Evolutionary conservation across 2,329 filamentous ascomycete species (phyloP), one percentile per base, ranked within the genome.

Genomic region (Chrysoporthe deuterocubensis): DNA sequence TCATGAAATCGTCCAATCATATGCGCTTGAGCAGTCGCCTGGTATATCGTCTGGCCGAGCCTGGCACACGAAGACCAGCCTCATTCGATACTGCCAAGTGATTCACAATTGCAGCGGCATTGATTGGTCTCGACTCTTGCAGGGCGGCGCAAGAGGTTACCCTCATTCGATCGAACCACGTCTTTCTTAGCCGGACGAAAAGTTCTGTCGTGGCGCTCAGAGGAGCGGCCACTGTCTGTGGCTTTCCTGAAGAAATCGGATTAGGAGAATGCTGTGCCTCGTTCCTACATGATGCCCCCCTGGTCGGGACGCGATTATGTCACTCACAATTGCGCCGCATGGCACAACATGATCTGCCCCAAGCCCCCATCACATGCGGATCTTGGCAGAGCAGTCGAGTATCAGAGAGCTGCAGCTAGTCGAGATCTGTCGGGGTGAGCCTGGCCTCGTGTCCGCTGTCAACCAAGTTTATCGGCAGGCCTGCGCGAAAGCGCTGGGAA

Each of bases 401-500:
- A 46, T 54, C 60, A 67, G 43, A 62, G 62, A 34, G 21, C 9
- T 67, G 65, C 65, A 61, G 65, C 65, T 62, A 54, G 60, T 52
- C 37, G 14, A 48, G 60, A 69, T 61, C 67, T 65, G 65, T 67
- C 46, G 60, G 57, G 62, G 67, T 42, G 48, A 21, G 59, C 50
- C 63, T 60, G 48, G 63, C 50, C 54, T 48, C 16, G 59, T 37
- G 34, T 43, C 46, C 14, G 42, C 54, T 69, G 46, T 67, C 54
- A 62, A 8, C 58, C 64, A 62, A 65, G 62, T 65, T 61, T 57
- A 65, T 59, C 40, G 37, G 58, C 42, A 16, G n/a, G 21, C 34
- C 43, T 50, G 62, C 46, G 62, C 62, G 54, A 62, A 65, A 64
- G 52, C 48, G 60, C 62, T 63, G 67, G 64, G 67, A 46, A 58